Base-by-base conservation (phyloP, 768 basidiomycete genomes). In the Podaxis sp. region DNA sequence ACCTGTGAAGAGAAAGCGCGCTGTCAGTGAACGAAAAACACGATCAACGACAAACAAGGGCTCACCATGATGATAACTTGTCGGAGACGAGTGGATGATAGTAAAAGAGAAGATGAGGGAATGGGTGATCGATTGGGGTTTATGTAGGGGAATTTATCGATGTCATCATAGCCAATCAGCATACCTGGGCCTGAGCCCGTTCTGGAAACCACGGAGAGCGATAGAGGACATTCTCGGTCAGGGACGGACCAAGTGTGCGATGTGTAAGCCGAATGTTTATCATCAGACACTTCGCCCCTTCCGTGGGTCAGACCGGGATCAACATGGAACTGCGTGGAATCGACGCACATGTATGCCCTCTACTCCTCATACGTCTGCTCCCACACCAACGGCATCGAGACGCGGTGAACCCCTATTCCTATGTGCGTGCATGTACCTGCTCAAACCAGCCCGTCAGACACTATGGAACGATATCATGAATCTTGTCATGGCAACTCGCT, bases 1-100 rank as follows among this genome's bases (percentile, higher is more conserved):
- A 94, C 88, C 79, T 82, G 38, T 19, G 66, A 48, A 9, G 39
- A 24, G 39, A 28, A 4, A 9, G 3, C 30, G 39, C 15, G 19
- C 30, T 13, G 48, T 52, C 6, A 38, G 22, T 3, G 17, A 36
- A 49, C 12, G 57, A 6, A 9, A 4, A 54, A 54, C 15, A 22
- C 4, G 17, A 54, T 12, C 48, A 26, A 24, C 6, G 19, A 49
- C 7, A 39, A n/a, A 52, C 40, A 38, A 38, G 38, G 17, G 64
- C 71, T 17, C 22, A 72, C 72, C 72, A 73, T 73, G 42, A 40
- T 66, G 68, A 65, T 49, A 36, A 13, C n/a, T 55, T 42, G 66
- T 66, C 19, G 42, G 19, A 19, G 42, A 46, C 62, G 33, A 24
- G 55, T 61, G 54, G 17, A 40, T 38, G 61, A 36, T 19, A 11